Evolutionary conservation across 306 rosid species (phyloP).

Genomic region (Casuarina equisetifolia): DNA sequence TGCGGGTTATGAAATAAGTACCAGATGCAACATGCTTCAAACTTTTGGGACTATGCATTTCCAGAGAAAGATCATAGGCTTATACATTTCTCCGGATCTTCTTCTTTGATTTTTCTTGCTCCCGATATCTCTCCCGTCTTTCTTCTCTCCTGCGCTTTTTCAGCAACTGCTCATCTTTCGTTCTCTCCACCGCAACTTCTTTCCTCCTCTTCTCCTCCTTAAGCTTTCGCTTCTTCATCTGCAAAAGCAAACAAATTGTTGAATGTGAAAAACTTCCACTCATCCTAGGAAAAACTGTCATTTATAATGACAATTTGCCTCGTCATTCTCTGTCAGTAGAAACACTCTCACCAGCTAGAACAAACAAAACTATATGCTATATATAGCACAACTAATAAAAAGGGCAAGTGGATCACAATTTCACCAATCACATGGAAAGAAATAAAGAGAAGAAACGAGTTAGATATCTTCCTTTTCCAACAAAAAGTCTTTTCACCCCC

Average conservation of each 20-base stretch:
- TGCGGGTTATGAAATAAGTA: background rate
- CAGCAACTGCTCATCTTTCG: slow-evolving; percentile 59
- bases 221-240: slow-evolving; percentile 74
- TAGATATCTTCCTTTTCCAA: background rate
- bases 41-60: background rate
- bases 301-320: background rate
- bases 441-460: background rate
- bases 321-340: background rate
- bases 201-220: slow-evolving; percentile 67
- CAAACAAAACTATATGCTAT: background rate
- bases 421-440: background rate
- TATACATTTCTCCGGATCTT: slow-evolving; percentile 51
- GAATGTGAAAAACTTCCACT: background rate
- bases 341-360: background rate
- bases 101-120: slow-evolving; percentile 64
- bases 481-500: background rate
- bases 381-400: too few relatives aligned
- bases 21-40: background rate
- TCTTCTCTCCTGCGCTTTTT: slow-evolving; percentile 88
- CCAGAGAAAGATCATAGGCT: slow-evolving; percentile 3
- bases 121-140: slow-evolving; percentile 69
- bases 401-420: background rate
- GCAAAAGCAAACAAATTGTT: slow-evolving; percentile 21
- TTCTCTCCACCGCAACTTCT: slow-evolving; percentile 54
- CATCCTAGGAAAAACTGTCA: background rate